Percentiles rank a stretch among this genome's conserved stretches.
These are phyloP conservation scores for Corymbia citriodora DNA, from an alignment of 441 rosid genomes.

Conservation along the genomic window DNA sequence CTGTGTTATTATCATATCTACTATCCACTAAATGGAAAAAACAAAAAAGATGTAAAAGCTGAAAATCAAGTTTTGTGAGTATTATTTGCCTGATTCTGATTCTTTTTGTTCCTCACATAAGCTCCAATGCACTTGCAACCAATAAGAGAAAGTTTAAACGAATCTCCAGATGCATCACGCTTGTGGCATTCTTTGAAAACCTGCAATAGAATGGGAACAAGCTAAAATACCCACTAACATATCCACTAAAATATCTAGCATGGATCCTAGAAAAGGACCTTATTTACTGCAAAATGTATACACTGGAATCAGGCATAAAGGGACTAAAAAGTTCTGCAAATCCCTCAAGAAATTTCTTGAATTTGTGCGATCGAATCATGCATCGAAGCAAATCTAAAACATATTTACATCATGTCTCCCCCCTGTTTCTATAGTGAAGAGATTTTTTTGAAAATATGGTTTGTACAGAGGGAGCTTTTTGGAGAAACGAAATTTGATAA, in stretches of 20 bases:
- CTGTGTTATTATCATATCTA: background rate
- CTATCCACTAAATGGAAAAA: background rate
- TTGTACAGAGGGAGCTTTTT: background rate
- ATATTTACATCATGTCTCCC: background rate
- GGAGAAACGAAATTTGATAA: background rate
- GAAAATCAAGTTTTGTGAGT: background rate
- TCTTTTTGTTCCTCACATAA: constrained; percentile 88
- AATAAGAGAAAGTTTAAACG: constrained; percentile 73
- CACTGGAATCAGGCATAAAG: background rate
- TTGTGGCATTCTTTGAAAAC: constrained; percentile 69
- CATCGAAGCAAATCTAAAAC: background rate
- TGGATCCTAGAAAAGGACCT: background rate
- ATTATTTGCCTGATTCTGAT: constrained; percentile 80
- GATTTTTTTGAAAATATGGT: background rate
- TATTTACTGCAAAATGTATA: background rate
- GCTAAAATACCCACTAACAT: background rate
- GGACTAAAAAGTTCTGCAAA: background rate
- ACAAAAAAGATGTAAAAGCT: background rate
- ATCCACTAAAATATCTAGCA: background rate
- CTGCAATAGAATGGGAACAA: constrained; percentile 25
- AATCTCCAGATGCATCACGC: constrained; percentile 51
- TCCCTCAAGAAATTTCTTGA: background rate
- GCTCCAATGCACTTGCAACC: constrained; percentile 97
- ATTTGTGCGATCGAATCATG: background rate
- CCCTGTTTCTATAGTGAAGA: background rate